phyloP scores from a whole-genome alignment of 2,329 filamentous ascomycete species.

The Alternaria burnsii region DNA sequence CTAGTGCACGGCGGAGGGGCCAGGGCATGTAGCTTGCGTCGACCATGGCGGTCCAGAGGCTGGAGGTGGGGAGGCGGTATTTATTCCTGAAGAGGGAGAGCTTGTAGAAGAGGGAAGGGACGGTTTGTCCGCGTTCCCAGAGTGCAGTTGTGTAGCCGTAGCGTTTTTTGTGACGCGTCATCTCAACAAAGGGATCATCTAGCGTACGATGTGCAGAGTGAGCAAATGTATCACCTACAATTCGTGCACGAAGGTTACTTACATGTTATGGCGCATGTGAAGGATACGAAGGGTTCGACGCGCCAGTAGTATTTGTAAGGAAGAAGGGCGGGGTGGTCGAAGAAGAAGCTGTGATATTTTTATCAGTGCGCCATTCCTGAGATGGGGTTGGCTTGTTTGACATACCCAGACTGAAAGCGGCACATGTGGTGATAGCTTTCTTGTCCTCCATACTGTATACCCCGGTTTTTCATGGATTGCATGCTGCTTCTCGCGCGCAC shows the following conservation, averaged over 20 bases:
- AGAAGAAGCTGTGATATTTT: constrained; percentile 69
- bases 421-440: constrained; percentile 98
- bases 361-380: not conserved
- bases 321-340: constrained; percentile 85
- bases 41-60: constrained; percentile 28
- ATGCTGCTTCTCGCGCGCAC: constrained; percentile 68
- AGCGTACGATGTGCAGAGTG: too few species aligned
- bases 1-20: constrained; percentile 23
- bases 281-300: constrained; percentile 94
- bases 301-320: constrained; percentile 93
- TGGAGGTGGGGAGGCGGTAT: constrained; percentile 14
- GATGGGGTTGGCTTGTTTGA: not conserved
- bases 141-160: constrained; percentile 97
- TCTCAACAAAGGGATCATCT: constrained; percentile 91
- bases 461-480: constrained; percentile 77
- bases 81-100: constrained; percentile 20
- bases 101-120: constrained; percentile 64
- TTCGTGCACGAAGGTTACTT: too few species aligned
- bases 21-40: constrained; percentile 22
- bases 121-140: constrained; percentile 88
- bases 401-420: constrained; percentile 74
- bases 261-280: constrained; percentile 94
- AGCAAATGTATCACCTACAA: too few species aligned
- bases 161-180: constrained; percentile 94
- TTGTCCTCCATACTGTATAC: constrained; percentile 81